These are phyloP conservation scores for Cystobasidium ongulense DNA, from an alignment of 768 basidiomycete species.

Conservation along the genomic window DNA sequence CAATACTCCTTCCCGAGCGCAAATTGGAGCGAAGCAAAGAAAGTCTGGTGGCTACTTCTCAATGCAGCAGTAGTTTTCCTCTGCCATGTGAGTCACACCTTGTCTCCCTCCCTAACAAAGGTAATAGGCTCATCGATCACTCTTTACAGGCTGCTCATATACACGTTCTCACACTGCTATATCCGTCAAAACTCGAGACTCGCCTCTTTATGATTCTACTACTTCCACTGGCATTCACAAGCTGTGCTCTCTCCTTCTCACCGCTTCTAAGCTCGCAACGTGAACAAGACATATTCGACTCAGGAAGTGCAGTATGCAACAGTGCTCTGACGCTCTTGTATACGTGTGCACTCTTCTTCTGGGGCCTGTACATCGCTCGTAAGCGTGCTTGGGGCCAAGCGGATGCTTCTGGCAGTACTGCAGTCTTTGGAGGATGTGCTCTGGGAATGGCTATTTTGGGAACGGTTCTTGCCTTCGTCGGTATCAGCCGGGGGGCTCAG, in stretches of 20 bases:
- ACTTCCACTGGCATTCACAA: constrained; percentile 71
- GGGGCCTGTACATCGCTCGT: constrained; percentile 86
- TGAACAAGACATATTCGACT: constrained; percentile 57
- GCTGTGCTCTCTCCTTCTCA: constrained; percentile 74
- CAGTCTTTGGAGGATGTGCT: constrained; percentile 79
- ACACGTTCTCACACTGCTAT: constrained; percentile 89
- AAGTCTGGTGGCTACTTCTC: constrained; percentile 75
- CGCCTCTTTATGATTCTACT: constrained; percentile 75
- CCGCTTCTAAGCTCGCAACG: constrained; percentile 52
- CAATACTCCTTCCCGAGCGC: constrained; percentile 66
- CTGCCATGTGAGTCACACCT: constrained; percentile 60
- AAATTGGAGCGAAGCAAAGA: constrained; percentile 60
- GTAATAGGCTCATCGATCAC: not conserved
- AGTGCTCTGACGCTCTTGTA: constrained; percentile 92
- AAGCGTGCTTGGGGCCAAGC: constrained; percentile 71
- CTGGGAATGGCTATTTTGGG: constrained; percentile 71
- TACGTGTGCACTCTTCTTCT: constrained; percentile 75
- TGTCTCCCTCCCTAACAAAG: not conserved
- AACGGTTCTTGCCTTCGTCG: constrained; percentile 77
- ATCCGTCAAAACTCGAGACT: constrained; percentile 80
- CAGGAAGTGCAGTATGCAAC: constrained; percentile 87
- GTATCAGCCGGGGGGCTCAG: constrained; percentile 55
- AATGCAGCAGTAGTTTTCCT: constrained; percentile 73
- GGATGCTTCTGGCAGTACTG: constrained; percentile 81
- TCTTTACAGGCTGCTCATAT: constrained; percentile 77